Base-by-base conservation (phyloP, 345 rosid species). In the Eucalyptus fibrosa region DNA sequence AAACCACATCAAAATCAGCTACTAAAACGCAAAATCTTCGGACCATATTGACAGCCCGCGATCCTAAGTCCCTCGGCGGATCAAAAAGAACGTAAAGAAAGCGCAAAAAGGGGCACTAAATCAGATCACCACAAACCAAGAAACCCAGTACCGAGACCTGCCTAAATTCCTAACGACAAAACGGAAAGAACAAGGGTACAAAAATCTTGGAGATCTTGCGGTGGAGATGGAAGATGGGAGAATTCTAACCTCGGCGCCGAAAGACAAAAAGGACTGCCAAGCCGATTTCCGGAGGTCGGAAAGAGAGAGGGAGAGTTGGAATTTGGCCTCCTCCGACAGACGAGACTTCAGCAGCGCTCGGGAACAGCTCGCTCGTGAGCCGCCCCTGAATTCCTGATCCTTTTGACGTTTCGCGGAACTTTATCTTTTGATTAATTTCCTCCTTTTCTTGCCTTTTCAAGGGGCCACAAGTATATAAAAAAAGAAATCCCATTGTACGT, bases 391-490 rank as follows among this genome's bases (percentile, higher is more conserved):
- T 77, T 77, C 24, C 28, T 37, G 47, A 12, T 5, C 45, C 83
- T 37, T 11, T 37, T 77, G 85, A 77, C 85, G 9, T 40, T 40
- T 40, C 47, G 45, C 82, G 4, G 26, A 37, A 19, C 45, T 3
- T 6, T 40, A 6, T 77, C 28, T 2, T 12, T 11, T 6, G 2
- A 37, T 21, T 72, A 19, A 42, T 19, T 19, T 37, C 23, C 32
- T 62, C 12, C 5, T 32, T 16, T n/a, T n/a, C 4, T 14, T 8
- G 0, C 5, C 3, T 18, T 18, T 34, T 34, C 1, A 21, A 10
- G 83, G 8, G 45, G 83, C 8, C 45, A 8, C 59, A 19, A 8
- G 56, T 53, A 53, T 3, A 53, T 53, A 53, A 21, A 53, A 53
- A 53, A 53, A 53, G 24, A 53, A 65, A 62, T 16, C 37, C 18